Conservation (phyloP, 805 yeast genomes). For the Metschnikowia henanensis region DNA sequence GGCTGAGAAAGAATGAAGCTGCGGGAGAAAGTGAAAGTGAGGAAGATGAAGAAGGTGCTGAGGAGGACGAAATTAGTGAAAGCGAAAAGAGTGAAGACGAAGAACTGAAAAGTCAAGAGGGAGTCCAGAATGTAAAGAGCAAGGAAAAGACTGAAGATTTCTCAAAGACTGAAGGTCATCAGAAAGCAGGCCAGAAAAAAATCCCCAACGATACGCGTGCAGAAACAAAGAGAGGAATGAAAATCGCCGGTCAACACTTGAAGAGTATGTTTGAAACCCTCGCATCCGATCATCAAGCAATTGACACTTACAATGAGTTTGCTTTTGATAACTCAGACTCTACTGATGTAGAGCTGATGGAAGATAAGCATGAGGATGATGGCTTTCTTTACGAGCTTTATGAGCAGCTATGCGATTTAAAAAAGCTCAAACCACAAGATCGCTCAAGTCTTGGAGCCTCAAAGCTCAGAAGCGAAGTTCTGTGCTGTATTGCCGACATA, state of each 20-base stretch:
- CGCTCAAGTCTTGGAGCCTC: background rate
- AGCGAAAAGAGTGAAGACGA: background rate
- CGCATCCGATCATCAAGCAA: background rate
- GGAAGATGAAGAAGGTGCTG: background rate
- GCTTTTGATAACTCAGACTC: constrained; percentile 13
- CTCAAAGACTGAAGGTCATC: background rate
- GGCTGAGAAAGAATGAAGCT: background rate
- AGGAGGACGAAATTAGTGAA: background rate
- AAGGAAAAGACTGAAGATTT: background rate
- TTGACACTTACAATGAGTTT: background rate
- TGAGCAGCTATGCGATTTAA: constrained; percentile 8
- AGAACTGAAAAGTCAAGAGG: constrained; percentile 1
- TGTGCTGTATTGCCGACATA: constrained; percentile 10
- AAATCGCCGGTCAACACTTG: constrained; percentile 5
- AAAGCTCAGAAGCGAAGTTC: constrained; percentile 7
- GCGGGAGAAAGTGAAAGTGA: constrained; percentile 3
- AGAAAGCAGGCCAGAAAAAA: background rate
- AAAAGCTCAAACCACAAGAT: constrained; percentile 2
- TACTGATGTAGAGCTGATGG: constrained; percentile 14
- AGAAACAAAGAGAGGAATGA: constrained; percentile 5
- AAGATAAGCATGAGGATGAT: constrained; percentile 1
- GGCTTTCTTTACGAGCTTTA: constrained; percentile 7
- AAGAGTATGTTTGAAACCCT: constrained; percentile 5
- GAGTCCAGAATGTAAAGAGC: too few relatives aligned
- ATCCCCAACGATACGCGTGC: background rate